Evolutionary conservation across 169 alveolate genomes (phyloP).

Genomic region (Babesia sp.): DNA sequence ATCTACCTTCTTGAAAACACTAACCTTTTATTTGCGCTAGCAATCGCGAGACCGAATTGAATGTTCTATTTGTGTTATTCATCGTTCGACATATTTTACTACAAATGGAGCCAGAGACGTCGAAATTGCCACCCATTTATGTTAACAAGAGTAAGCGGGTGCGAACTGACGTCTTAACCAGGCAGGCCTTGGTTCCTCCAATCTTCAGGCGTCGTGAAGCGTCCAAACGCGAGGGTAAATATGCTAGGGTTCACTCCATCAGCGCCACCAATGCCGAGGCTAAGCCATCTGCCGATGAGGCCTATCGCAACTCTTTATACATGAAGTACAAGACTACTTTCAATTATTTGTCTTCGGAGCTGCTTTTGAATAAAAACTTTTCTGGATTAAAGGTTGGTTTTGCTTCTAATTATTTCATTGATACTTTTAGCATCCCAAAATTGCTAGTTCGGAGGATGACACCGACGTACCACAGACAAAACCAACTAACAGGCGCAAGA

Average conservation of each 20-base stretch:
- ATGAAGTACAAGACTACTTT: conserved; percentile 38
- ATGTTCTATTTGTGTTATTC: neutral
- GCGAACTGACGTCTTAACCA: conserved; percentile 47
- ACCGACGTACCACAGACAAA: neutral
- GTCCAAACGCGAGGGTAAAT: conserved; percentile 24
- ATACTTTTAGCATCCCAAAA: neutral
- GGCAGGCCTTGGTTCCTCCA: conserved; percentile 66
- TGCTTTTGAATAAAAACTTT: conserved; percentile 14
- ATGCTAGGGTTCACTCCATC: conserved; percentile 11
- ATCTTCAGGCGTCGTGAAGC: conserved; percentile 38
- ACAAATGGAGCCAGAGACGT: conserved; percentile 45
- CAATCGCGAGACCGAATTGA: too few relatives aligned
- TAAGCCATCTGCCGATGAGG: conserved; percentile 14
- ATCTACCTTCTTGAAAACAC: too few relatives aligned
- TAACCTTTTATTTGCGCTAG: too few relatives aligned
- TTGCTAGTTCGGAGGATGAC: neutral
- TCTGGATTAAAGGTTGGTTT: neutral
- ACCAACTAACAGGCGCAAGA: neutral
- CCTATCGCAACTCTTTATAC: conserved; percentile 9
- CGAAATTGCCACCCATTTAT: conserved; percentile 31
- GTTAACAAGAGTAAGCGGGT: conserved; percentile 30
- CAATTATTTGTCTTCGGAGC: conserved; percentile 49
- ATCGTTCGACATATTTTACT: too few relatives aligned
- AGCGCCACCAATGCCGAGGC: conserved; percentile 3
- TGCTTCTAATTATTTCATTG: neutral